Evolutionary conservation across 257 asterid genomes (phyloP).

Genomic region (Cynanchum wilfordii): DNA sequence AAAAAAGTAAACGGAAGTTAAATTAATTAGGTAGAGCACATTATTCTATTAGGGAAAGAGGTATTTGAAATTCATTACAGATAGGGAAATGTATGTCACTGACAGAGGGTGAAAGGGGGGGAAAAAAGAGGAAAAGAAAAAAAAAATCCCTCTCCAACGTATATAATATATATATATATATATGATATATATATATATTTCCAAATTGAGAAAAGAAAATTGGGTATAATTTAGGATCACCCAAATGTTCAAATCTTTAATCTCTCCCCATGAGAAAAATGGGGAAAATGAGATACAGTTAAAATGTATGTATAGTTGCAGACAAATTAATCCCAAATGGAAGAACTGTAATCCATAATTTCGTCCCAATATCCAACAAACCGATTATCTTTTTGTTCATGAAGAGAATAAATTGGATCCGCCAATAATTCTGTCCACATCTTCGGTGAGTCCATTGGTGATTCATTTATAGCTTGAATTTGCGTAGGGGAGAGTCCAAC

Average conservation of each 20-base stretch:
- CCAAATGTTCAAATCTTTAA: neutral
- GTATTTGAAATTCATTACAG: too few relatives aligned
- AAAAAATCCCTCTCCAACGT: neutral
- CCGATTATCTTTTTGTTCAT: constrained; percentile 19
- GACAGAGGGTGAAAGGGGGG: too few relatives aligned
- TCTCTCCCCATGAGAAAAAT: neutral
- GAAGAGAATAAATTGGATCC: neutral
- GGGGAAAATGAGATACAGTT: neutral
- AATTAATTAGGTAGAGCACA: neutral
- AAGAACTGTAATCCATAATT: constrained; percentile 18
- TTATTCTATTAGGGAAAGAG: too few relatives aligned
- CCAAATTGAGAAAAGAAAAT: neutral
- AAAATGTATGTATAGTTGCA: neutral
- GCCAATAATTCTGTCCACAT: constrained; percentile 40
- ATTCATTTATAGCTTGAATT: constrained; percentile 61
- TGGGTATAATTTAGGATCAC: neutral
- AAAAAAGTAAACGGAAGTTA: neutral
- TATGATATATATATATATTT: neutral
- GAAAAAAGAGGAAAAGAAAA: too few relatives aligned
- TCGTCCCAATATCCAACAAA: too few relatives aligned
- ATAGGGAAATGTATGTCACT: too few relatives aligned
- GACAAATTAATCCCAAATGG: constrained; percentile 37
- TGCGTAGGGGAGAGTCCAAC: constrained; percentile 47
- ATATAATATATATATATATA: neutral
- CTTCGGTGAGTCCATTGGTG: constrained; percentile 59